phyloP scores from a whole-genome alignment of 352 stramenopile species.

The Aphanomyces astaci region DNA sequence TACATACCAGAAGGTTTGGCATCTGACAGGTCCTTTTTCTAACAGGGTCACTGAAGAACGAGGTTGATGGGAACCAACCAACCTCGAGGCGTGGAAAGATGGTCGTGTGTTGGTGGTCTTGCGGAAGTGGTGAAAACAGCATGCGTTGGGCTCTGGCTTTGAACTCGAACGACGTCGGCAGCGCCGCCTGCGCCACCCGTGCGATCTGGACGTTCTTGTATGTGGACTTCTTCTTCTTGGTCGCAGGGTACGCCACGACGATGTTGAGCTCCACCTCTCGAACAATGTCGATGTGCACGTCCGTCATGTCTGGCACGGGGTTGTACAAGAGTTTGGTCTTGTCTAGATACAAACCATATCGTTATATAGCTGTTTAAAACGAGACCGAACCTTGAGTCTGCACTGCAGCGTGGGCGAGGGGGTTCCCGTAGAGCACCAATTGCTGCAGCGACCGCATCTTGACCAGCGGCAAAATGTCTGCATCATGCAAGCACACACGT shows the following conservation, averaged over 20 bases:
- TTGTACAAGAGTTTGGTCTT: constrained; percentile 61
- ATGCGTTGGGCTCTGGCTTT: constrained; percentile 15
- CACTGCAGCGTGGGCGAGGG: constrained; percentile 48
- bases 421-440: constrained; percentile 69
- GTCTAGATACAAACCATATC: constrained; percentile 32
- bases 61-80: neutral
- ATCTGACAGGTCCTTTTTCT: neutral
- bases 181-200: constrained; percentile 6
- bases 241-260: constrained; percentile 53
- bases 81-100: constrained; percentile 14
- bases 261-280: constrained; percentile 30
- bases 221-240: constrained; percentile 51
- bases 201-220: constrained; percentile 72
- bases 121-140: neutral
- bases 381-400: constrained; percentile 43
- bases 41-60: too few species aligned
- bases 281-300: constrained; percentile 27
- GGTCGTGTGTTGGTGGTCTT: neutral
- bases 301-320: constrained; percentile 49
- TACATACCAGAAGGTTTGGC: neutral
- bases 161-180: constrained; percentile 18
- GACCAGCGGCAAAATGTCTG: constrained; percentile 34
- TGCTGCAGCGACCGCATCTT: constrained; percentile 55
- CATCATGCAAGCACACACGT: neutral
- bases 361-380: too few species aligned